A percentile compares a stretch with the other conserved stretches of the same genome.
These are phyloP conservation scores for Clausena lansium DNA, from an alignment of 345 rosid species.

Conservation along the genomic window DNA sequence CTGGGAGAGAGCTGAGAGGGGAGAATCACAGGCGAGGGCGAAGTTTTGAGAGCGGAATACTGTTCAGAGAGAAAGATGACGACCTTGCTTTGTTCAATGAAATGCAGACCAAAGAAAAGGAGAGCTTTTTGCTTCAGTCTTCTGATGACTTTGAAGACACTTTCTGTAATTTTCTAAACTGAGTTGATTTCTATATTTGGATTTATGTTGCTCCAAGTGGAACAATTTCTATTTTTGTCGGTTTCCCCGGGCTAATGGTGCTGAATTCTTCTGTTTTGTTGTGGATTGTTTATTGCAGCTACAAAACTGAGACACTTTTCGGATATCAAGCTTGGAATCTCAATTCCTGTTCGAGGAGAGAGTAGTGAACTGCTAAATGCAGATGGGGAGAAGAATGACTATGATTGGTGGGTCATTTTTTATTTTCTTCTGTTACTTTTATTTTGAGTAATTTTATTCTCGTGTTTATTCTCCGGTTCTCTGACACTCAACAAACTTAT, in stretches of 20 bases:
- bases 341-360: conserved; percentile 84
- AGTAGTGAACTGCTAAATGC: conserved; percentile 77
- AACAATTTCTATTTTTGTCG: conserved; percentile 1
- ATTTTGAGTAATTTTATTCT: conserved; percentile 1
- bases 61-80: conserved; percentile 70
- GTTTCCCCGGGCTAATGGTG: conserved; percentile 13
- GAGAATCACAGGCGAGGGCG: conserved; percentile 69
- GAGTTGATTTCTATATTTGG: conserved; percentile 7
- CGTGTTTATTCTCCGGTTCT: not conserved
- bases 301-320: conserved; percentile 79
- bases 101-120: conserved; percentile 83
- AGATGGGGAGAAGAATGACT: conserved; percentile 93
- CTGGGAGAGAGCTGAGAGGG: conserved; percentile 61
- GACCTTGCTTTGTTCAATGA: conserved; percentile 89
- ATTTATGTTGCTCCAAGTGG: conserved; percentile 3
- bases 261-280: conserved; percentile 25
- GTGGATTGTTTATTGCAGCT: conserved; percentile 43
- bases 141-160: conserved; percentile 75
- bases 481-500: not conserved
- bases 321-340: conserved; percentile 60
- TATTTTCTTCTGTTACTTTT: conserved; percentile 10
- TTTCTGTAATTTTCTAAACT: conserved; percentile 62
- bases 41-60: conserved; percentile 68
- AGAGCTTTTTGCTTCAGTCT: conserved; percentile 79
- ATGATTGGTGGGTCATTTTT: conserved; percentile 71